A percentile compares a stretch with the other conserved stretches of the same genome.
Conservation (phyloP, 2,329 filamentous ascomycete genomes). For the Nothophaeocryptopus gaeumannii region DNA sequence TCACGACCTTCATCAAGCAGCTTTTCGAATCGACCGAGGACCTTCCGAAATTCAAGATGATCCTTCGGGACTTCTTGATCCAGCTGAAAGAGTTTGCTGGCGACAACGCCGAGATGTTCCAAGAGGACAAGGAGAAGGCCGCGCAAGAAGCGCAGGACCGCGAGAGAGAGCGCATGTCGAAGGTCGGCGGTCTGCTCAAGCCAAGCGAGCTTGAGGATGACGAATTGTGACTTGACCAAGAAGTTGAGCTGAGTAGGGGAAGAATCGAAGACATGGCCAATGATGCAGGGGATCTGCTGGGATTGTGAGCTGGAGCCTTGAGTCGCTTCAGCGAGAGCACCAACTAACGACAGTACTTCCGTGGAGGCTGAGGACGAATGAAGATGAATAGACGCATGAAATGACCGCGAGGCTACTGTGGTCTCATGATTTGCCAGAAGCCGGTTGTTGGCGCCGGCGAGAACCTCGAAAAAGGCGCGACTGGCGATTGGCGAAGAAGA, state of each 20-base stretch:
- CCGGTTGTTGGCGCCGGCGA: no score
- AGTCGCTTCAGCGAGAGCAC: no score
- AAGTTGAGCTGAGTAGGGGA: constrained; percentile 30
- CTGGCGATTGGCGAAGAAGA: no score
- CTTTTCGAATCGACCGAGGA: constrained; percentile 86
- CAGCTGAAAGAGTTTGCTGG: constrained; percentile 95
- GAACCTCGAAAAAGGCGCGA: no score
- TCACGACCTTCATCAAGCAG: constrained; percentile 83
- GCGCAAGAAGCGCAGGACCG: constrained; percentile 80
- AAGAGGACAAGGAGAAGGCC: constrained; percentile 91
- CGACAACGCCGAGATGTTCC: constrained; percentile 90
- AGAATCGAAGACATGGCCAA: constrained; percentile 2
- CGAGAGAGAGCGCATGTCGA: constrained; percentile 87
- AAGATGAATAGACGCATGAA: no score
- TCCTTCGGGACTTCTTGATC: constrained; percentile 94
- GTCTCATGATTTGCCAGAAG: no score
- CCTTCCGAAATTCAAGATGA: constrained; percentile 90
- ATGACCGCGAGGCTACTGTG: no score
- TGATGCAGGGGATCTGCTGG: constrained; percentile 12
- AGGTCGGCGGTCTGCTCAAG: constrained; percentile 93
- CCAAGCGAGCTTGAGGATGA: constrained; percentile 87
- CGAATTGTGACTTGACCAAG: constrained; percentile 75
- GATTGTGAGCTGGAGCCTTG: not conserved
- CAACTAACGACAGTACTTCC: no score
- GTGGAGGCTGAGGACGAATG: no score